A percentile compares a stretch with the other conserved stretches of the same genome.
Evolutionary conservation across 2,329 filamentous ascomycete species (phyloP).

Genomic region (Alternaria sp.): DNA sequence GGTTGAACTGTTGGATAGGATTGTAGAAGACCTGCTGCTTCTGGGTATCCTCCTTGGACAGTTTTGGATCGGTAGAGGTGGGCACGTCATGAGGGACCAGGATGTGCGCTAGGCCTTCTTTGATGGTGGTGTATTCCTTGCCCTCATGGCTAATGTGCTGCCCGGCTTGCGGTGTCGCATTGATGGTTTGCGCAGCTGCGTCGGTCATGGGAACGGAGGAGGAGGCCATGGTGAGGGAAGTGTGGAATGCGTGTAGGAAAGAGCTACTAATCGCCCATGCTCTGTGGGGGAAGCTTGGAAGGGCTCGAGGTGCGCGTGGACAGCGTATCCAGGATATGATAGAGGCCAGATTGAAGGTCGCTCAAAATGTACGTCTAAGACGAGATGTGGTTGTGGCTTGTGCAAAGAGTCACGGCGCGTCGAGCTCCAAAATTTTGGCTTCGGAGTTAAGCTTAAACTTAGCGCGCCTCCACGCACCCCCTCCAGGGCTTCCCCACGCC

Average conservation of each 20-base stretch:
- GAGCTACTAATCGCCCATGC: slow-evolving; percentile 42
- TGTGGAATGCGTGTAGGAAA: slow-evolving; percentile 31
- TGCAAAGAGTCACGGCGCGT: slow-evolving; percentile 17
- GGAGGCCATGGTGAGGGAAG: slow-evolving; percentile 30
- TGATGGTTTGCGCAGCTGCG: slow-evolving; percentile 32
- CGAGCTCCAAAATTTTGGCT: slow-evolving; percentile 38
- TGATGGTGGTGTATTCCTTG: slow-evolving; percentile 67
- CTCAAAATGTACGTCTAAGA: not conserved
- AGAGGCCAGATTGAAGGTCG: slow-evolving; percentile 34
- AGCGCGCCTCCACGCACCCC: slow-evolving; percentile 36
- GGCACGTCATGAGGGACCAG: slow-evolving; percentile 65
- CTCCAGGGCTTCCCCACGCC: slow-evolving; percentile 10
- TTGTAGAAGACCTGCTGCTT: slow-evolving; percentile 94
- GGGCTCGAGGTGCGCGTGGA: slow-evolving; percentile 35
- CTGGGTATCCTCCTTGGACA: slow-evolving; percentile 61
- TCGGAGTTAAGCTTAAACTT: slow-evolving; percentile 44
- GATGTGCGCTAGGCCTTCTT: slow-evolving; percentile 73
- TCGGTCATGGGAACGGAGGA: slow-evolving; percentile 25
- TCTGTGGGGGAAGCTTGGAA: slow-evolving; percentile 23
- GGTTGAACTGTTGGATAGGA: slow-evolving; percentile 98
- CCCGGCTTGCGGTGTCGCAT: slow-evolving; percentile 39
- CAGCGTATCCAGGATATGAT: slow-evolving; percentile 19
- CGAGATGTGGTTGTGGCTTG: not conserved
- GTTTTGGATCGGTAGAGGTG: slow-evolving; percentile 58
- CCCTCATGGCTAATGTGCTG: slow-evolving; percentile 56